These are phyloP conservation scores for Alternaria infectoria DNA, from an alignment of 2,329 filamentous ascomycete genomes.

Conservation along the genomic window DNA sequence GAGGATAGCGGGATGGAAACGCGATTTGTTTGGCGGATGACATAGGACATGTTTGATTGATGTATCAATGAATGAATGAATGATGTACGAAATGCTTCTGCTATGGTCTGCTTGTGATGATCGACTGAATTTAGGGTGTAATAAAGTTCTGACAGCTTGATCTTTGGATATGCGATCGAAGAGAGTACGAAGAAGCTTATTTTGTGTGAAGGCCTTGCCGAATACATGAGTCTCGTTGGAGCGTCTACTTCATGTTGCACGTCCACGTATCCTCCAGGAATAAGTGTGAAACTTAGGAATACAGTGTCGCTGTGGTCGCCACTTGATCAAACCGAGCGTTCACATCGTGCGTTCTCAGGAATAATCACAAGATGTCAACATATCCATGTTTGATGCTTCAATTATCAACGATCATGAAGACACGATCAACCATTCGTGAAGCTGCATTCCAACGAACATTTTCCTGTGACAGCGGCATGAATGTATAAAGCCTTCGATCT, in stretches of 20 bases:
- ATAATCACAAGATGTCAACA: background rate
- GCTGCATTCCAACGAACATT: background rate
- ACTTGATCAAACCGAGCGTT: background rate
- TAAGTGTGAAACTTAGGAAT: background rate
- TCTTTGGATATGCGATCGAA: background rate
- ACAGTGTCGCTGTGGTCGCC: background rate
- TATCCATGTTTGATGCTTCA: background rate
- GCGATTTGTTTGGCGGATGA: background rate
- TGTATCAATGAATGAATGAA: background rate
- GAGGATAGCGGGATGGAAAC: background rate
- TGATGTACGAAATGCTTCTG: background rate
- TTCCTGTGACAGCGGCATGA: background rate
- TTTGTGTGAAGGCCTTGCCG: background rate
- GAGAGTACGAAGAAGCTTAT: rapidly evolving
- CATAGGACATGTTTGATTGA: background rate
- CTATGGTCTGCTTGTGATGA: background rate
- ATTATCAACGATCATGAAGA: background rate
- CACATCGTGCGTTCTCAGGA: background rate
- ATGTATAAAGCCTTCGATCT: background rate
- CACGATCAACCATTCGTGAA: background rate
- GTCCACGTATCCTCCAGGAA: background rate
- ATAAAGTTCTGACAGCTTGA: background rate
- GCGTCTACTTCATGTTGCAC: rapidly evolving
- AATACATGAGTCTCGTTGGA: background rate
- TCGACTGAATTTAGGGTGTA: background rate